A percentile compares a stretch with the other conserved stretches of the same genome.
phyloP scores from a whole-genome alignment of 495 filamentous ascomycete species.

The Xylaria sp. region DNA sequence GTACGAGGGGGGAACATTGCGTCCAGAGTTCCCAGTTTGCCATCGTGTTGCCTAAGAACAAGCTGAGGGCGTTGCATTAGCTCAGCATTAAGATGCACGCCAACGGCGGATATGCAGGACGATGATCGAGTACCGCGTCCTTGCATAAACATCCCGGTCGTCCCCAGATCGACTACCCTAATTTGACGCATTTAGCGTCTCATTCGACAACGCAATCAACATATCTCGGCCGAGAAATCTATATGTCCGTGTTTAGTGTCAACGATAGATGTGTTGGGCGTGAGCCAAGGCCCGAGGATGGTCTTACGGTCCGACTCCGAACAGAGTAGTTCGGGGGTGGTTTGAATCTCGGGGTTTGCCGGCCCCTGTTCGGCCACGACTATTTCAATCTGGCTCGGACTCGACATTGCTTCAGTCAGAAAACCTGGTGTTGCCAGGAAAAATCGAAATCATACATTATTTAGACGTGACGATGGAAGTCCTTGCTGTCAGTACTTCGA shows the following conservation, averaged over 20 bases:
- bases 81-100: neutral
- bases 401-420: neutral
- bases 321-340: conserved; percentile 4
- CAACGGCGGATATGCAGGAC: neutral
- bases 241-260: neutral
- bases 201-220: neutral
- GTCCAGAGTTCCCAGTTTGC: neutral
- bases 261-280: neutral
- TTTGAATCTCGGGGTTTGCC: neutral
- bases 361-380: neutral
- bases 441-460: neutral
- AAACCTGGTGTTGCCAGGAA: neutral
- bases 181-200: neutral
- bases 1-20: neutral
- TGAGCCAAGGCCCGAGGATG: conserved; percentile 9
- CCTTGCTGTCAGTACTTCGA: conserved; percentile 17
- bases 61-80: neutral
- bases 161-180: neutral
- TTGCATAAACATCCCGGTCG: neutral
- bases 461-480: conserved; percentile 7
- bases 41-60: neutral
- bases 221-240: conserved; percentile 8
- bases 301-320: conserved; percentile 8
- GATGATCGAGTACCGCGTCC: neutral
- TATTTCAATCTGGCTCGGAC: conserved; percentile 2